Percentiles rank a stretch among this genome's conserved stretches.
Conservation (phyloP, 805 yeast species). For the Yamadazyma sp. region DNA sequence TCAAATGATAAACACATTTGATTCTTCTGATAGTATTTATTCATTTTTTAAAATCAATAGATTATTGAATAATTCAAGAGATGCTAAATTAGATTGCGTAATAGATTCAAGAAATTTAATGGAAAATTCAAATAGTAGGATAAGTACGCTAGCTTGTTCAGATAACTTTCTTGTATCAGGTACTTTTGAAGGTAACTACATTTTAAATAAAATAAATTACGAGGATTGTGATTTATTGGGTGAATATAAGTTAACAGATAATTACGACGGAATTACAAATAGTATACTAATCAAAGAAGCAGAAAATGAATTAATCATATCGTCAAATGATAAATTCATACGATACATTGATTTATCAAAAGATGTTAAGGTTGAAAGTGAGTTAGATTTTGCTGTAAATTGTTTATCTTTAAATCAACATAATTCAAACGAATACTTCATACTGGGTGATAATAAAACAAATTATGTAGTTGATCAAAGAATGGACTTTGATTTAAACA, state of each 20-base stretch:
- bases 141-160: slow-evolving; percentile 48
- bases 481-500: slow-evolving; percentile 10
- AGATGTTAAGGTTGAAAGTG: slow-evolving; percentile 10
- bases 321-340: slow-evolving; percentile 49
- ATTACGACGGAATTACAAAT: slow-evolving; percentile 51
- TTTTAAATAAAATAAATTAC: slow-evolving; percentile 22
- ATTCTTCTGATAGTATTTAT: slow-evolving; percentile 25
- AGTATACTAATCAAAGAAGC: slow-evolving; percentile 37
- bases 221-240: slow-evolving; percentile 29
- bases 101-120: slow-evolving; percentile 31
- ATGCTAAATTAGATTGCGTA: slow-evolving; percentile 34
- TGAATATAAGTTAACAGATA: slow-evolving; percentile 39
- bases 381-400: slow-evolving; percentile 49
- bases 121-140: slow-evolving; percentile 33
- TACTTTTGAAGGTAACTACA: slow-evolving; percentile 51
- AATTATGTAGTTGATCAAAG: slow-evolving; percentile 46
- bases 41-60: slow-evolving; percentile 35
- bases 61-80: slow-evolving; percentile 27
- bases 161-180: slow-evolving; percentile 46
- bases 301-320: slow-evolving; percentile 35
- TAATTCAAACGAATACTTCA: slow-evolving; percentile 34
- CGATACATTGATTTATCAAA: slow-evolving; percentile 37
- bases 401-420: slow-evolving; percentile 42
- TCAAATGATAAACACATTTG: slow-evolving; percentile 21
- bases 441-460: slow-evolving; percentile 50